These are phyloP conservation scores for Pichia sp. DNA, from an alignment of 1,139 yeast genomes.

Conservation along the genomic window DNA sequence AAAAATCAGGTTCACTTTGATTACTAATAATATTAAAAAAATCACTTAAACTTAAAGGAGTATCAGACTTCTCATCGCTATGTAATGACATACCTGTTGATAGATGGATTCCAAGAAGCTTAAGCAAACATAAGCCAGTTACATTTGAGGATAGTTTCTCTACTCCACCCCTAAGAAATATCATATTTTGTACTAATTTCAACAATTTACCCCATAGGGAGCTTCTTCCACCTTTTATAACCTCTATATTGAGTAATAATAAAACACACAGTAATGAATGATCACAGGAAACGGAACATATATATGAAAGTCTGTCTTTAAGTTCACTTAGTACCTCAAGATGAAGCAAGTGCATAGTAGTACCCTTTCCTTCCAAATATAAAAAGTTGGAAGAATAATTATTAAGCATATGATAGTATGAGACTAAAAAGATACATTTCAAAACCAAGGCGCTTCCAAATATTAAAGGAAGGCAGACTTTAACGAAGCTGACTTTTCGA, in stretches of 20 bases:
- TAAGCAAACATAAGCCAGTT: constrained; percentile 17
- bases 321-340: constrained; percentile 12
- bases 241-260: constrained; percentile 16
- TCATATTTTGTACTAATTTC: constrained; percentile 16
- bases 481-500: not conserved
- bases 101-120: not conserved
- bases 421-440: constrained; percentile 8
- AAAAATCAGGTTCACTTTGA: constrained; percentile 2
- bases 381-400: not conserved
- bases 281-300: constrained; percentile 21
- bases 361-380: not conserved
- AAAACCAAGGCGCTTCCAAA: constrained; percentile 17
- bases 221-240: constrained; percentile 12
- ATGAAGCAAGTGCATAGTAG: constrained; percentile 13
- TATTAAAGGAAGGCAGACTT: constrained; percentile 17
- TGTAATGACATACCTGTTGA: not conserved
- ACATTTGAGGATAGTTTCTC: constrained; percentile 9
- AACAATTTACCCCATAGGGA: constrained; percentile 12
- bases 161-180: constrained; percentile 19
- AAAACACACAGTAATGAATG: constrained; percentile 9
- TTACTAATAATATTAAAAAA: not conserved
- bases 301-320: constrained; percentile 11
- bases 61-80: constrained; percentile 2
- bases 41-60: constrained; percentile 2
- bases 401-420: constrained; percentile 13